Evolutionary conservation across 108 stramenopile species (phyloP).

Genomic region (Nannochloropsis oceanica): DNA sequence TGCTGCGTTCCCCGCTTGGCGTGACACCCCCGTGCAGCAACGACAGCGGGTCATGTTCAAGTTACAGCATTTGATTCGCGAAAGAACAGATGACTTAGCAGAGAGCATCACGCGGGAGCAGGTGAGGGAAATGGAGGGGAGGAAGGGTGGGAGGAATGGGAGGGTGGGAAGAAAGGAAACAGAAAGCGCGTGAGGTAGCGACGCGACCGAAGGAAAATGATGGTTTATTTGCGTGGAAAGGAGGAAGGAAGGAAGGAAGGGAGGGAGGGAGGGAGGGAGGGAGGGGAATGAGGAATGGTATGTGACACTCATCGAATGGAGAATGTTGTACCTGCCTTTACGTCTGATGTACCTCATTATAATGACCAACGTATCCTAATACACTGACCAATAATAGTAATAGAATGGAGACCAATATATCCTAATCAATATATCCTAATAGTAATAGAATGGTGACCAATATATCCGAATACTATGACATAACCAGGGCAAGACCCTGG

Average conservation of each 20-base stretch:
- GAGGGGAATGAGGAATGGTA: no score
- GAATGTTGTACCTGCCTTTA: not conserved
- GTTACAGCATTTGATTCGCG: slow-evolving; percentile 32
- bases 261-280: no score
- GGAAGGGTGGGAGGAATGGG: no score
- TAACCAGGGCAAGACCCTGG: not conserved
- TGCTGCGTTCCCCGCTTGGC: slow-evolving; percentile 25
- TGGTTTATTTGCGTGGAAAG: no score
- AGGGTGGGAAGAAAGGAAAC: not conserved
- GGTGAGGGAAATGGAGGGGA: not conserved
- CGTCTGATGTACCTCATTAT: not conserved
- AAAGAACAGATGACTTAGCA: slow-evolving; percentile 33
- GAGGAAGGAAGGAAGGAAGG: no score
- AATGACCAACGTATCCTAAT: not conserved
- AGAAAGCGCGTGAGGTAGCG: not conserved
- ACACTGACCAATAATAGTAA: not conserved
- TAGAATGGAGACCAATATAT: not conserved
- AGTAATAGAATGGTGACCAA: not conserved
- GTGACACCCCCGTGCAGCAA: slow-evolving; percentile 35
- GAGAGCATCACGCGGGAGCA: slow-evolving; percentile 35
- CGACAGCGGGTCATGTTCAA: slow-evolving; percentile 39
- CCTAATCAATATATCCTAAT: not conserved
- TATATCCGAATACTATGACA: not conserved
- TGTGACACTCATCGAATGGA: not conserved
- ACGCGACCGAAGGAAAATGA: not conserved